Percentiles rank a stretch among this genome's conserved stretches.
Evolutionary conservation across 2,329 filamentous ascomycete species (phyloP).

Genomic region (Aspergillus sp.): DNA sequence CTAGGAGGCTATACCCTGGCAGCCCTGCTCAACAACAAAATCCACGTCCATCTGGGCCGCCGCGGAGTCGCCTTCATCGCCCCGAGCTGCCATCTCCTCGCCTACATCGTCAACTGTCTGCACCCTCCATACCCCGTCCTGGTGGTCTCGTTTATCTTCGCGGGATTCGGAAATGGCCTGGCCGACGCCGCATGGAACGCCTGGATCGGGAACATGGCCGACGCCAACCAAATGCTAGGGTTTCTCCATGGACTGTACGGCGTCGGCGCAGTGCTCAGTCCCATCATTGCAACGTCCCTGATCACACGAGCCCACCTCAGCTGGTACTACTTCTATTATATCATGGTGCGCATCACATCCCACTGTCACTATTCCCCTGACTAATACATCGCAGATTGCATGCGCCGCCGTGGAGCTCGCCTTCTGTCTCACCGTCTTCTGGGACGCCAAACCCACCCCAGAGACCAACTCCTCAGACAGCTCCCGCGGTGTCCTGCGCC

Average conservation of each 20-base stretch:
- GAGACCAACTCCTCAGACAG: neutral
- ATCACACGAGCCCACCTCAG: conserved; percentile 59
- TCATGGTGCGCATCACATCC: conserved; percentile 61
- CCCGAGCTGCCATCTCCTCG: conserved; percentile 47
- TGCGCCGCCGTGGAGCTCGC: conserved; percentile 25
- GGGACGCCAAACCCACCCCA: conserved; percentile 6
- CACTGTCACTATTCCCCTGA: conserved; percentile 17
- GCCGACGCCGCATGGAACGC: conserved; percentile 58
- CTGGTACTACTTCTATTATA: conserved; percentile 75
- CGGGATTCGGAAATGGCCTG: conserved; percentile 42
- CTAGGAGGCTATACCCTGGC: conserved; percentile 47
- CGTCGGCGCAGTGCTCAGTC: conserved; percentile 65
- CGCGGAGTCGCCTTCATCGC: conserved; percentile 67
- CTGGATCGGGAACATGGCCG: conserved; percentile 68
- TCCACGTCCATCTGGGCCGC: conserved; percentile 55
- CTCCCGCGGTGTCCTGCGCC: conserved; percentile 2
- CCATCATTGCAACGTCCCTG: conserved; percentile 70
- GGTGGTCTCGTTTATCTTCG: conserved; percentile 39
- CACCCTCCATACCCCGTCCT: conserved; percentile 44
- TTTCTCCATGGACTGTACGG: conserved; percentile 74
- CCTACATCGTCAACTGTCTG: conserved; percentile 35
- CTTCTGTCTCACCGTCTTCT: conserved; percentile 15
- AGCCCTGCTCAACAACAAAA: conserved; percentile 44
- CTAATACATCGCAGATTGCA: conserved; percentile 11
- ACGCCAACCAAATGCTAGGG: conserved; percentile 71